Conservation (phyloP, 148 eudicot species). For the Fallopia convolvulus region DNA sequence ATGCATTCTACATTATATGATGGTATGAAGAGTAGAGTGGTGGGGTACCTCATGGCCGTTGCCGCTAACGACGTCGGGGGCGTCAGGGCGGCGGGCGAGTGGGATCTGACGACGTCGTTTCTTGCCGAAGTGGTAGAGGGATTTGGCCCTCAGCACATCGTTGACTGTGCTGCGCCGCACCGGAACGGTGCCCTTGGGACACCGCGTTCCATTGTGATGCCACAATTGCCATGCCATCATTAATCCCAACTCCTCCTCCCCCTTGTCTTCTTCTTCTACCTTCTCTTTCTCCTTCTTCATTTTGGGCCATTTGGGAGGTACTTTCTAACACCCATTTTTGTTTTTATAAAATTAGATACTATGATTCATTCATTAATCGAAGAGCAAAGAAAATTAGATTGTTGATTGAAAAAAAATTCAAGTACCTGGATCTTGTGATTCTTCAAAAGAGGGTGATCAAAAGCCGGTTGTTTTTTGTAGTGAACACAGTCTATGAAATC, state of each 20-base stretch:
- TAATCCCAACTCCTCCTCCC: too few species aligned
- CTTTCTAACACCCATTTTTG: conserved; percentile 37
- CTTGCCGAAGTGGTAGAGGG: conserved; percentile 79
- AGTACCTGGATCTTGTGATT: conserved; percentile 97
- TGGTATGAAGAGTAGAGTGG: neutral
- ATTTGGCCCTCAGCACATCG: conserved; percentile 87
- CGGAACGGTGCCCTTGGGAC: conserved; percentile 84
- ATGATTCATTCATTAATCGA: too few species aligned
- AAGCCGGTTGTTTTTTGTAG: conserved; percentile 75
- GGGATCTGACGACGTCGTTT: conserved; percentile 31
- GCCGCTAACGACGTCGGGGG: conserved; percentile 82
- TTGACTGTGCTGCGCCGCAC: conserved; percentile 62
- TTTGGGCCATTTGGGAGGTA: conserved; percentile 55
- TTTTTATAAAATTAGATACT: neutral
- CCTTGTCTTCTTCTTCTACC: neutral
- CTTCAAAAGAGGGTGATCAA: conserved; percentile 95
- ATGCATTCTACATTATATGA: too few species aligned
- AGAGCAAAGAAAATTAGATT: neutral
- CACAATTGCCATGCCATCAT: conserved; percentile 52
- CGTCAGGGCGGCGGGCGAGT: conserved; percentile 34
- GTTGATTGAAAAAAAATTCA: neutral
- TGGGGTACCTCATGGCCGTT: conserved; percentile 86
- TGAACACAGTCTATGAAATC: conserved; percentile 93
- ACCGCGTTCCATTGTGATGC: conserved; percentile 66
- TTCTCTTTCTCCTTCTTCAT: conserved; percentile 15